Percentiles rank a stretch among this genome's conserved stretches.
Evolutionary conservation across 176 grass and related monocot genomes (phyloP).

Genomic region (Triticum monococcum): DNA sequence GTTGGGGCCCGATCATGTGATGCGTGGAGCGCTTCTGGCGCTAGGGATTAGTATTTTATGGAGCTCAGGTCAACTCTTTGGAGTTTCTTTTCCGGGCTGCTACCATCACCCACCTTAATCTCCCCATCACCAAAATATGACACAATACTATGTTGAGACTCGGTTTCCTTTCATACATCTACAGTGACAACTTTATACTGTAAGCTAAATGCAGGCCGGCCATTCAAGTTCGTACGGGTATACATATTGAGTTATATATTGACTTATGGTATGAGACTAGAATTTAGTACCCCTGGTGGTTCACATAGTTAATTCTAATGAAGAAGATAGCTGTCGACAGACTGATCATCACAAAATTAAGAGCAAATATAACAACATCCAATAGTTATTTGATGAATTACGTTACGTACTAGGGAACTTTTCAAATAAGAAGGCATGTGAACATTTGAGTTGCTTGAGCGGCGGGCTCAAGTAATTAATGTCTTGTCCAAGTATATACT

Average conservation of each 20-base stretch:
- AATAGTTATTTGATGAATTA: conserved; percentile 25
- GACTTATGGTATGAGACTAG: neutral
- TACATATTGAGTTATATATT: conserved; percentile 1
- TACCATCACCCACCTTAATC: conserved; percentile 45
- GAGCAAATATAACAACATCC: conserved; percentile 9
- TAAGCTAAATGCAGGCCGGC: neutral
- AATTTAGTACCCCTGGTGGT: neutral
- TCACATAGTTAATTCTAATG: conserved; percentile 4
- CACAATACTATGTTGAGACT: conserved; percentile 21
- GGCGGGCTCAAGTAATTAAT: neutral
- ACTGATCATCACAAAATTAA: neutral
- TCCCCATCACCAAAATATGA: neutral
- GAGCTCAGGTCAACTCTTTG: conserved; percentile 66
- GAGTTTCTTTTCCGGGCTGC: conserved; percentile 54
- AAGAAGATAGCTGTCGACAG: neutral
- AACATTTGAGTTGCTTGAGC: neutral
- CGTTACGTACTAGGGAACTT: neutral
- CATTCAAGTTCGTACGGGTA: neutral
- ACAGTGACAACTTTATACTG: conserved; percentile 36
- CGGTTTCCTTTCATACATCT: conserved; percentile 2
- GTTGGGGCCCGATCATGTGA: conserved; percentile 76
- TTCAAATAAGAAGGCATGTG: neutral
- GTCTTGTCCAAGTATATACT: neutral
- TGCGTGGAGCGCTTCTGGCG: conserved; percentile 67
- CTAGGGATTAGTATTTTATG: conserved; percentile 47